These are phyloP conservation scores for Dendryphion nanum DNA, from an alignment of 2,329 filamentous ascomycete genomes.

Conservation along the genomic window DNA sequence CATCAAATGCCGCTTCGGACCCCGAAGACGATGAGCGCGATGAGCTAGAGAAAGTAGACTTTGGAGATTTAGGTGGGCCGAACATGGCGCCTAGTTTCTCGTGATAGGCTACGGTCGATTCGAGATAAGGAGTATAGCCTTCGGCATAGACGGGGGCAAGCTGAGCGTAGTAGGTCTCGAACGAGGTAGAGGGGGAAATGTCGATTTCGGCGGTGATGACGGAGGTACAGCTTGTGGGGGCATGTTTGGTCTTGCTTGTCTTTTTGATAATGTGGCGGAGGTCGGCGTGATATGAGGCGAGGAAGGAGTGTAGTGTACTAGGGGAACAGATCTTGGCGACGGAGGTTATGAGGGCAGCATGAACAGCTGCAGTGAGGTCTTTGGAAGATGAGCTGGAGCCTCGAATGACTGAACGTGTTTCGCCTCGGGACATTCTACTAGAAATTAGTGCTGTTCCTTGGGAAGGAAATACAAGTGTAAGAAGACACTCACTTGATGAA, in stretches of 20 bases:
- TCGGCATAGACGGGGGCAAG: constrained; percentile 17
- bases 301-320: constrained; percentile 15
- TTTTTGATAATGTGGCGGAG: constrained; percentile 19
- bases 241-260: constrained; percentile 12
- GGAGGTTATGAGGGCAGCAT: constrained; percentile 17
- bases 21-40: not conserved
- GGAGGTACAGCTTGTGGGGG: constrained; percentile 19
- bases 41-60: not conserved
- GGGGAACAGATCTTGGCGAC: constrained; percentile 13
- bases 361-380: constrained; percentile 11
- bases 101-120: constrained; percentile 17
- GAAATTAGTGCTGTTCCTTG: too few relatives aligned
- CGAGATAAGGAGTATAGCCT: constrained; percentile 16
- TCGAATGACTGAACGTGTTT: constrained; percentile 12
- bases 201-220: constrained; percentile 19
- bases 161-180: constrained; percentile 16
- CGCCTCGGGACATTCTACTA: constrained; percentile 10
- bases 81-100: constrained; percentile 14
- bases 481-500: too few relatives aligned
- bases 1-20: constrained; percentile 8
- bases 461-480: too few relatives aligned
- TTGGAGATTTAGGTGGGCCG: constrained; percentile 7
- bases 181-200: constrained; percentile 14
- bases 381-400: constrained; percentile 9
- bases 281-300: constrained; percentile 24